These are phyloP conservation scores for Epichloe gansuensis DNA, from an alignment of 2,329 filamentous ascomycete species.

Conservation along the genomic window DNA sequence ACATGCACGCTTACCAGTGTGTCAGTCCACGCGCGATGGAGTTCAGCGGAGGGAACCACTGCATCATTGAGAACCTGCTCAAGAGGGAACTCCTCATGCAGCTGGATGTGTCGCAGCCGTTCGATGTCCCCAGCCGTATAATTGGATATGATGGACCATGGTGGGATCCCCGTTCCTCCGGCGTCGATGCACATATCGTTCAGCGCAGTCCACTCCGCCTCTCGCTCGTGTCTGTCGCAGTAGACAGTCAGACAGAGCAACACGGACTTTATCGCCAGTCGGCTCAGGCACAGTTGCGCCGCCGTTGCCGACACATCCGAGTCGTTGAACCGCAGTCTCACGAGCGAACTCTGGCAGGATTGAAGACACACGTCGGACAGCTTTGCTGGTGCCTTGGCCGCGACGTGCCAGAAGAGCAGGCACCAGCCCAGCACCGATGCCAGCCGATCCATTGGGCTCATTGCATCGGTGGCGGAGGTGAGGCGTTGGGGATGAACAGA, in stretches of 20 bases:
- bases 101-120: conserved; percentile 16
- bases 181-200: conserved; percentile 23
- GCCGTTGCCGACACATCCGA: conserved; percentile 8
- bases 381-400: neutral
- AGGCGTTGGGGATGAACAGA: neutral
- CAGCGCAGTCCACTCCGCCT: conserved; percentile 14
- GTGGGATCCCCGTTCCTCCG: conserved; percentile 17
- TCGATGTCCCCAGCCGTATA: conserved; percentile 23
- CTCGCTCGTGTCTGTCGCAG: conserved; percentile 17
- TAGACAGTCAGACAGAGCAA: conserved; percentile 25
- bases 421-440: conserved; percentile 5
- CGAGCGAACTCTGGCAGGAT: conserved; percentile 19
- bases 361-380: conserved; percentile 15
- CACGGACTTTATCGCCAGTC: conserved; percentile 17
- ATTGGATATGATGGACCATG: conserved; percentile 20
- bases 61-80: conserved; percentile 14
- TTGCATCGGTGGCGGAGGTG: conserved; percentile 2
- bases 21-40: conserved; percentile 23
- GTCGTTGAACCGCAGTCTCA: conserved; percentile 20
- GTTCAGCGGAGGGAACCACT: conserved; percentile 21
- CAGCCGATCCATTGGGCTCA: neutral
- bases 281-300: conserved; percentile 18
- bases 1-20: conserved; percentile 20
- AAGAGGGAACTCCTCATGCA: conserved; percentile 12
- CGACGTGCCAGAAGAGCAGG: neutral